phyloP scores from a whole-genome alignment of 305 asterid species.

The Salvia sclarea region DNA sequence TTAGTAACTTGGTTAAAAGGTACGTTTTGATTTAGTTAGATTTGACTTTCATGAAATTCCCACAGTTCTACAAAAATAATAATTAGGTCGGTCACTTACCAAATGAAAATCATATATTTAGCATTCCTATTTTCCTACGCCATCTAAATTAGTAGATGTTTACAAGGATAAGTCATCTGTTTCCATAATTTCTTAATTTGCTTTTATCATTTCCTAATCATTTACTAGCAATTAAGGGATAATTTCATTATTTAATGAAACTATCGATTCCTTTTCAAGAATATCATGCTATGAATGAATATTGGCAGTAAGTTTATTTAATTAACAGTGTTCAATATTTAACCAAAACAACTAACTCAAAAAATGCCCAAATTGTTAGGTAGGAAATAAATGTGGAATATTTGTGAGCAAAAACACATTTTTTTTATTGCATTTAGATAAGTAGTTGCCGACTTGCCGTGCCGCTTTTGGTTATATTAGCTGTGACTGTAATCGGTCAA shows the following conservation, averaged over 20 bases:
- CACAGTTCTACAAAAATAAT: background rate
- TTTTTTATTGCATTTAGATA: background rate
- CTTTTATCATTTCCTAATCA: too few relatives aligned
- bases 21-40: background rate
- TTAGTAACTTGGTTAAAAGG: background rate
- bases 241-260: background rate
- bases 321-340: background rate
- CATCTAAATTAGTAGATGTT: too few relatives aligned
- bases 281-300: background rate
- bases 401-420: slow-evolving; percentile 1
- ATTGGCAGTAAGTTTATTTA: background rate
- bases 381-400: slow-evolving; percentile 8
- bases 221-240: background rate
- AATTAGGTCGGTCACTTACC: background rate
- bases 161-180: too few relatives aligned
- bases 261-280: background rate
- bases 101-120: too few relatives aligned
- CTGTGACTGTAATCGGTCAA: background rate
- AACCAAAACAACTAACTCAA: background rate
- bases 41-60: background rate
- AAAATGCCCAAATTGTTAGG: slow-evolving; percentile 16
- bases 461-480: background rate
- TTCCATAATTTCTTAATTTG: too few relatives aligned
- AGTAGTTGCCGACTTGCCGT: slow-evolving; percentile 3
- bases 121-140: too few relatives aligned